Conservation (phyloP, 2,329 filamentous ascomycete genomes). For the Cyphellophora attinorum region DNA sequence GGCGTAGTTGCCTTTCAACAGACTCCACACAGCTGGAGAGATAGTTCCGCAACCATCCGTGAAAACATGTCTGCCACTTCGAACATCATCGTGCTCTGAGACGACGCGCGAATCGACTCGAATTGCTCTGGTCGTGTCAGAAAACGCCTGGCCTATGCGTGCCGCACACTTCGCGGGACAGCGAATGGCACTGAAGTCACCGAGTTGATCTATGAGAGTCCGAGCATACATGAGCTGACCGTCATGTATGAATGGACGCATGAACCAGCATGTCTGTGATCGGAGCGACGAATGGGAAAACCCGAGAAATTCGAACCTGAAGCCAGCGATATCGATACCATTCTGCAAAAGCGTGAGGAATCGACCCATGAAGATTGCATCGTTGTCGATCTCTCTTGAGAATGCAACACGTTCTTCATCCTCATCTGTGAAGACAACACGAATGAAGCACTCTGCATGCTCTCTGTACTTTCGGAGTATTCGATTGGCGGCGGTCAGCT, state of each 20-base stretch:
- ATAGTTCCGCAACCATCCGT: constrained; percentile 74
- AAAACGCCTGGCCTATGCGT: constrained; percentile 58
- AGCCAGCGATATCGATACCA: constrained; percentile 55
- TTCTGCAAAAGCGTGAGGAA: constrained; percentile 51
- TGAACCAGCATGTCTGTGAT: constrained; percentile 61
- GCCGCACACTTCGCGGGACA: constrained; percentile 51
- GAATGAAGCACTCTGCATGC: constrained; percentile 54
- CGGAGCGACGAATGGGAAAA: constrained; percentile 73
- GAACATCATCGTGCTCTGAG: constrained; percentile 19
- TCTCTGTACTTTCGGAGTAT: constrained; percentile 57
- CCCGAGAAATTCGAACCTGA: constrained; percentile 57
- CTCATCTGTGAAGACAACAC: constrained; percentile 67
- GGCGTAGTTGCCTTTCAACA: constrained; percentile 34
- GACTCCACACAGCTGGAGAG: constrained; percentile 42
- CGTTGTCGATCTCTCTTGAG: constrained; percentile 40
- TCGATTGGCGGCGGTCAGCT: constrained; percentile 57
- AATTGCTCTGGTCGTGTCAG: constrained; percentile 61
- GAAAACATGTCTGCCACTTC: constrained; percentile 49
- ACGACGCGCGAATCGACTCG: constrained; percentile 27
- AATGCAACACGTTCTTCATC: constrained; percentile 55
- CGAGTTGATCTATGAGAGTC: constrained; percentile 35
- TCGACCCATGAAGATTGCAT: constrained; percentile 44
- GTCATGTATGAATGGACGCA: constrained; percentile 36
- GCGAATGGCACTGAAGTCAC: constrained; percentile 41
- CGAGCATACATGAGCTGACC: constrained; percentile 24